A percentile compares a stretch with the other conserved stretches of the same genome.
phyloP scores from a whole-genome alignment of 441 rosid species.

The Breynia disticha region DNA sequence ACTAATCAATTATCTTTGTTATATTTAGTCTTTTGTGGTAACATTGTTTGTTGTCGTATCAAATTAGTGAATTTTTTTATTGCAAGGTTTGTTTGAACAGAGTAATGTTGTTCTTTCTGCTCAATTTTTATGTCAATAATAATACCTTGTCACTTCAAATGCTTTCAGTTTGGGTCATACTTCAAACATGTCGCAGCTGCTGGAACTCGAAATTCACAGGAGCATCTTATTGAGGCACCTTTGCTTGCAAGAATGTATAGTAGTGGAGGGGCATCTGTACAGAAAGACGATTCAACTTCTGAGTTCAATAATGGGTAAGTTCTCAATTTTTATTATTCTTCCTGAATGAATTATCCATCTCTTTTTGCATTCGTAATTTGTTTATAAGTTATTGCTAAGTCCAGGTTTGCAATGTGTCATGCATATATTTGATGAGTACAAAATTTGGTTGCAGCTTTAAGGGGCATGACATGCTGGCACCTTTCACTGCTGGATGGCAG shows the following conservation, averaged over 20 bases:
- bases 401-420: background rate
- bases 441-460: conserved; percentile 42
- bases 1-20: no score
- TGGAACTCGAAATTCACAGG: conserved; percentile 16
- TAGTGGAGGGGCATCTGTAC: conserved; percentile 38
- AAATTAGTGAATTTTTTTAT: no score
- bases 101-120: no score
- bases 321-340: conserved; percentile 1
- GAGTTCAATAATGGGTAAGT: conserved; percentile 16
- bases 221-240: conserved; percentile 16
- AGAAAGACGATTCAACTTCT: conserved; percentile 27
- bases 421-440: background rate
- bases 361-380: background rate
- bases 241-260: conserved; percentile 32
- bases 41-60: no score
- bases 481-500: conserved; percentile 97
- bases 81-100: no score
- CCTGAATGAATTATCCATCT: background rate
- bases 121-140: no score
- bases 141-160: no score
- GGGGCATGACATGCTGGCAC: conserved; percentile 94
- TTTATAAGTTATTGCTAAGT: background rate
- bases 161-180: conserved; percentile 32
- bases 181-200: conserved; percentile 28
- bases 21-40: no score